Conservation (phyloP, 257 asterid species). For the Nicotiana paniculata region DNA sequence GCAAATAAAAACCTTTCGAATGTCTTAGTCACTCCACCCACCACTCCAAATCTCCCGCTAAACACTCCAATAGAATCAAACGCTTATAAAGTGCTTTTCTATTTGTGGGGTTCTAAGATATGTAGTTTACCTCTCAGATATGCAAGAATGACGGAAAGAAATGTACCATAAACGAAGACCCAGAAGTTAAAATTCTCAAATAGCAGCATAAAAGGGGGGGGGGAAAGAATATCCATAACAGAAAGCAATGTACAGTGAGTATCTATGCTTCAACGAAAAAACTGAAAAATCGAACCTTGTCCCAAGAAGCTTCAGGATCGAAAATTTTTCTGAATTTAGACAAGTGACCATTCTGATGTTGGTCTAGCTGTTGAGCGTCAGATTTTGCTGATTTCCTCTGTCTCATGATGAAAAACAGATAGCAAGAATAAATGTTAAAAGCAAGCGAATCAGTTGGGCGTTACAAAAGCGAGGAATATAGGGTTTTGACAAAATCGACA, state of each 20-base stretch:
- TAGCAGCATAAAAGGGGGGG: background rate
- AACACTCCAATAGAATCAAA: background rate
- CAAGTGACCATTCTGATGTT: conserved; percentile 72
- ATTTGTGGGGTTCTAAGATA: background rate
- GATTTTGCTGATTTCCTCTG: conserved; percentile 74
- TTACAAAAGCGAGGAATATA: background rate
- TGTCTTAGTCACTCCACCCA: background rate
- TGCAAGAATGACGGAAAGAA: background rate
- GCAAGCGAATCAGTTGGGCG: background rate
- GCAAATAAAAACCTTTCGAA: background rate
- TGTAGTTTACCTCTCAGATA: background rate
- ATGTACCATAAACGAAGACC: background rate
- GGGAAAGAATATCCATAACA: background rate
- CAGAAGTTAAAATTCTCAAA: background rate
- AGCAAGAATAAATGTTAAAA: background rate
- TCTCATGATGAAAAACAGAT: conserved; percentile 36
- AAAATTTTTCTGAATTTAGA: conserved; percentile 63
- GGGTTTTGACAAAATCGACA: conserved; percentile 9
- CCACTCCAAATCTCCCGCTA: background rate
- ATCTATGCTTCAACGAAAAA: background rate
- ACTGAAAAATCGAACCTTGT: conserved; percentile 47
- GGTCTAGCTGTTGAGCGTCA: conserved; percentile 36
- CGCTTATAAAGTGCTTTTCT: background rate
- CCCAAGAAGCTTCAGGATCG: conserved; percentile 69
- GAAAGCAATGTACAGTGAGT: background rate